A percentile compares a stretch with the other conserved stretches of the same genome.
These are phyloP conservation scores for Sclerotinia glacialis DNA, from an alignment of 2,329 filamentous ascomycete genomes.

Conservation along the genomic window DNA sequence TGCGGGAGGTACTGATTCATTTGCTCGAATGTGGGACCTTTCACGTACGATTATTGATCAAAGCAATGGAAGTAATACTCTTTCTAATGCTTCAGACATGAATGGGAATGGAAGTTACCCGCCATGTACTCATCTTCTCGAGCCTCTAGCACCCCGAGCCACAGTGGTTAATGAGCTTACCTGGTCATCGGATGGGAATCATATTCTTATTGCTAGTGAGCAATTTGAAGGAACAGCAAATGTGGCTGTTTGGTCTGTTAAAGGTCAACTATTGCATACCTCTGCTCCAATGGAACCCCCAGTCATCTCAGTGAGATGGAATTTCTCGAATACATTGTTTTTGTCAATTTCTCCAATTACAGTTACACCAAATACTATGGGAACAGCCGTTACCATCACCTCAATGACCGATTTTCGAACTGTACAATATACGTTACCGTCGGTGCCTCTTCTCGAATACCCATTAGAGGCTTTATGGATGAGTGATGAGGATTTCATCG, in stretches of 20 bases:
- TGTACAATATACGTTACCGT: slow-evolving; percentile 48
- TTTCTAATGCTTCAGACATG: slow-evolving; percentile 1
- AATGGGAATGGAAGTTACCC: slow-evolving; percentile 28
- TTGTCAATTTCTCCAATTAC: slow-evolving; percentile 52
- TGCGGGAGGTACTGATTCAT: slow-evolving; percentile 66
- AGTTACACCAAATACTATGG: slow-evolving; percentile 47
- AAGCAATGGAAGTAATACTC: slow-evolving; percentile 1
- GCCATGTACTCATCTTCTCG: slow-evolving; percentile 48
- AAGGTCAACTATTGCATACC: slow-evolving; percentile 51
- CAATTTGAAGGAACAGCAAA: slow-evolving; percentile 47
- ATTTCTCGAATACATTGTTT: slow-evolving; percentile 53
- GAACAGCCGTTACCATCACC: slow-evolving; percentile 56
- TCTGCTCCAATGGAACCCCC: slow-evolving; percentile 60
- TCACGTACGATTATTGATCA: slow-evolving; percentile 49
- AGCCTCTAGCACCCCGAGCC: slow-evolving; percentile 51
- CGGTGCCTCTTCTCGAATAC: slow-evolving; percentile 51
- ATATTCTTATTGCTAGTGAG: slow-evolving; percentile 58
- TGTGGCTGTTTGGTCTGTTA: slow-evolving; percentile 55
- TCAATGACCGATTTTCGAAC: slow-evolving; percentile 24
- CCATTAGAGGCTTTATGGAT: slow-evolving; percentile 60
- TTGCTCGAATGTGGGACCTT: slow-evolving; percentile 67
- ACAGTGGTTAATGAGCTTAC: slow-evolving; percentile 58
- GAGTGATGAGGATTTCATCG: slow-evolving; percentile 55
- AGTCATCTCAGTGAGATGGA: slow-evolving; percentile 61
- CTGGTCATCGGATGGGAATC: slow-evolving; percentile 56